Conservation (phyloP, 495 filamentous ascomycete genomes). For the Hypoxylon intermedium region DNA sequence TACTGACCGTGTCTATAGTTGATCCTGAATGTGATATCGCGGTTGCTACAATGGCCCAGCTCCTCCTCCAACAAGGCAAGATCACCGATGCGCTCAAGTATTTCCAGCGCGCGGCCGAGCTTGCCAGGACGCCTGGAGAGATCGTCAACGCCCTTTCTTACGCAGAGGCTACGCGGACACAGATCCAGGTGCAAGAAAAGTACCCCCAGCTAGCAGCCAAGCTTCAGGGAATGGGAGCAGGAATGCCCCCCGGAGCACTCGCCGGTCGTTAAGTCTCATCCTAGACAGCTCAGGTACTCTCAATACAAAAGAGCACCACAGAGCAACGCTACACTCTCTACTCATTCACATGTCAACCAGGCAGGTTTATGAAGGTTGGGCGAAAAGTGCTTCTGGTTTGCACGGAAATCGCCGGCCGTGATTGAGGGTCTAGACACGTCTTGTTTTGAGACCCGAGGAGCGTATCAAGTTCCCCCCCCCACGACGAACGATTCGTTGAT, state of each 20-base stretch:
- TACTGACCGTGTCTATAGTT: constrained; percentile 64
- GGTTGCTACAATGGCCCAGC: constrained; percentile 97
- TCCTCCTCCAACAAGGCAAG: constrained; percentile 97
- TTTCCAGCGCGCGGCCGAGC: constrained; percentile 94
- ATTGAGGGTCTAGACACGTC: constrained; percentile 7
- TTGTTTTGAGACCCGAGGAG: constrained; percentile 1
- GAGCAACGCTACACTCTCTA: constrained; percentile 14
- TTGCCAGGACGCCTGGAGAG: constrained; percentile 94
- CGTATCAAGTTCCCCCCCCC: neutral
- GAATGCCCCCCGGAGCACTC: constrained; percentile 37
- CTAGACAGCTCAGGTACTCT: neutral
- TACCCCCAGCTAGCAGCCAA: constrained; percentile 91
- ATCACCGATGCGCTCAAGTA: constrained; percentile 94
- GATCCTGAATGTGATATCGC: constrained; percentile 99
- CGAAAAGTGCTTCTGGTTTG: constrained; percentile 2
- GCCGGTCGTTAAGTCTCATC: constrained; percentile 27
- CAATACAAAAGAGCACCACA: neutral
- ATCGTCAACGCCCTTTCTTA: constrained; percentile 96
- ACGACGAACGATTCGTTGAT: constrained; percentile 18
- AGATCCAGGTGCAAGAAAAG: constrained; percentile 97
- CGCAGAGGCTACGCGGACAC: constrained; percentile 94
- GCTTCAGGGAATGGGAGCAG: constrained; percentile 71
- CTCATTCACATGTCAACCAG: constrained; percentile 17
- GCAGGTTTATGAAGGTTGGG: constrained; percentile 13
- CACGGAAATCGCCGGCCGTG: constrained; percentile 17